Evolutionary conservation across 257 asterid genomes (phyloP).

Genomic region (Eucommia ulmoides): DNA sequence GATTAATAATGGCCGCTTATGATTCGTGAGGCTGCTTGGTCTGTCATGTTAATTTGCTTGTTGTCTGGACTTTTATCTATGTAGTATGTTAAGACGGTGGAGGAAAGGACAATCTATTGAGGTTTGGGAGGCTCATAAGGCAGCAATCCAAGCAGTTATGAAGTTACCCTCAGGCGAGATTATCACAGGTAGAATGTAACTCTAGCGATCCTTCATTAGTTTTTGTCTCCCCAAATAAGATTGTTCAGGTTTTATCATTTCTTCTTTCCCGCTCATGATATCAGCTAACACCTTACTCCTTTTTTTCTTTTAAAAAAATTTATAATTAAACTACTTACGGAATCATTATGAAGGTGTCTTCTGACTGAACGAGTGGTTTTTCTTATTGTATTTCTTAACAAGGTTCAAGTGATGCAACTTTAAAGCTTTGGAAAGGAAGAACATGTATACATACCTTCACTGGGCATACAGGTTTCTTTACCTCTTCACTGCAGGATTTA

Average conservation of each 20-base stretch:
- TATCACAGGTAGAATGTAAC: constrained; percentile 51
- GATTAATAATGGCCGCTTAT: background rate
- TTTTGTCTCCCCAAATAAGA: background rate
- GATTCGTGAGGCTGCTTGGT: background rate
- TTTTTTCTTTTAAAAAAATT: too few species aligned
- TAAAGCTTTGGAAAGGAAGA: constrained; percentile 93
- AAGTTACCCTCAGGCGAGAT: constrained; percentile 88
- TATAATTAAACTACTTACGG: too few species aligned
- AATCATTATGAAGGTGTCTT: too few species aligned
- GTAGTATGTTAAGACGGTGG: constrained; percentile 86
- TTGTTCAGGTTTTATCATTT: background rate
- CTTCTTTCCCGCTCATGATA: background rate
- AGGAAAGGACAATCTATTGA: constrained; percentile 70
- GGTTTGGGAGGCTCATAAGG: constrained; percentile 76
- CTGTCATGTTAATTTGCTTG: background rate
- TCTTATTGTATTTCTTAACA: constrained; percentile 4
- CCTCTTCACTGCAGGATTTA: too few species aligned
- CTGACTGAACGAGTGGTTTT: too few species aligned
- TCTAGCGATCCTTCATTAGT: background rate
- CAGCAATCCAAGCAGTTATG: constrained; percentile 71
- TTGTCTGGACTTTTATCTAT: constrained; percentile 8
- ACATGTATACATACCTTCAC: constrained; percentile 55
- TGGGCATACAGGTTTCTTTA: constrained; percentile 92
- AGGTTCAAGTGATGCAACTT: constrained; percentile 91
- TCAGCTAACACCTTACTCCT: too few species aligned